Base-by-base conservation (phyloP, 768 basidiomycete genomes). In the Kwoniella sp. region DNA sequence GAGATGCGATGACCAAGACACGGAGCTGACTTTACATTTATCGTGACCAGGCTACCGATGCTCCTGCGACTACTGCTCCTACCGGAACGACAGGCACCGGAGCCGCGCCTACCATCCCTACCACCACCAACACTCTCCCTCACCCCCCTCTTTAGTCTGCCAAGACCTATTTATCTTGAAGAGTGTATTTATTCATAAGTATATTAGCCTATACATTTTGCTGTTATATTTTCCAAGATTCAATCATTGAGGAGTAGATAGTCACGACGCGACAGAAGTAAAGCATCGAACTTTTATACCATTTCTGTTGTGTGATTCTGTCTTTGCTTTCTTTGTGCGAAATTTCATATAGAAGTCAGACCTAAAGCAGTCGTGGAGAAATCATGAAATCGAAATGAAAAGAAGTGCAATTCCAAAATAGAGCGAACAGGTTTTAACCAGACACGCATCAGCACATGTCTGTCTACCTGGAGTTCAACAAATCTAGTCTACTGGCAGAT, bases 101-200 rank as follows among this genome's bases (percentile, higher is more conserved):
- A 25, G 17, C 36, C 19, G 49, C 58, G 52, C 58, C 60, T 33
- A 69, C 73, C 12, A 66, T 77, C 10, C 49, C 49, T 37, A 77
- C 76, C 2, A 77, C 76, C 15, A 77, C 76, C 60, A 77, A 77
- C 65, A 58, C 72, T 36, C 68, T 77, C 12, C 72, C 74, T 21
- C 76, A 77, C 56, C 36, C 65, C 29, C 33, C 40, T 15, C 40
- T 44, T 19, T 44, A 44, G 17, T 44, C 40, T 33, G 33, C n/a
- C n/a, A n/a, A n/a, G n/a, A n/a, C n/a, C n/a, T n/a, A n/a, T n/a
- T n/a, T n/a, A 33, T 6, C 13, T 33, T 33, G 33, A 33, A 33
- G 7, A 33, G 33, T 33, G 33, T 33, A 6, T 33, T 33, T 33
- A 33, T 13, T 33, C n/a, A n/a, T 33, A 33, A 33, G 7, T 33